Conservation (phyloP, 78 protist species). For the Isochrysis galbana region DNA sequence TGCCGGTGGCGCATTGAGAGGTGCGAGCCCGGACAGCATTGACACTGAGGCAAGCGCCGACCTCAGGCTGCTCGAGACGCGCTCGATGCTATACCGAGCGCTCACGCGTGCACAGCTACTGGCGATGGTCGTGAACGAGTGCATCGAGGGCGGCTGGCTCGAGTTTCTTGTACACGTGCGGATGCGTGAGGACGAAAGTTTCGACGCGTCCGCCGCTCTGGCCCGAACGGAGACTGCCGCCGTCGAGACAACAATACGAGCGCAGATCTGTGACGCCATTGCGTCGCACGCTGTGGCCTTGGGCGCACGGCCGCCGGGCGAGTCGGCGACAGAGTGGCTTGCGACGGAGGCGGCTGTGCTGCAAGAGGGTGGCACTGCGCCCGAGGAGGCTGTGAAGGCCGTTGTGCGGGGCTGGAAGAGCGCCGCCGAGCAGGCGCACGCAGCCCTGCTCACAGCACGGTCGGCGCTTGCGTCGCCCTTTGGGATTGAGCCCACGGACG, state of each 20-base stretch:
- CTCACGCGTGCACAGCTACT: background rate
- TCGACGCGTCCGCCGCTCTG: background rate
- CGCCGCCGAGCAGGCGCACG: background rate
- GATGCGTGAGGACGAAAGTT: background rate
- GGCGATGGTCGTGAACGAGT: background rate
- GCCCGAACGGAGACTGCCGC: background rate
- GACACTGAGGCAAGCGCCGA: background rate
- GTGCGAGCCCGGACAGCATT: background rate
- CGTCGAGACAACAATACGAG: background rate
- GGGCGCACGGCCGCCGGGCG: background rate
- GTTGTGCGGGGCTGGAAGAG: background rate
- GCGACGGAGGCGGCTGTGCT: background rate
- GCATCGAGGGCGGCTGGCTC: conserved; percentile 11
- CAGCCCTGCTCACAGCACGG: background rate
- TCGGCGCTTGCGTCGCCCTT: background rate
- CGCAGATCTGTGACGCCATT: background rate
- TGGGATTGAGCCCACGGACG: background rate
- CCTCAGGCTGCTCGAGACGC: background rate
- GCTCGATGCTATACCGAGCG: conserved; percentile 4
- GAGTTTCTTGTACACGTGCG: background rate
- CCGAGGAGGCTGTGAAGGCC: background rate
- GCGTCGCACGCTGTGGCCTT: background rate
- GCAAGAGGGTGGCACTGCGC: background rate
- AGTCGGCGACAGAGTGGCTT: background rate
- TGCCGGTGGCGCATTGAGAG: background rate